Evolutionary conservation across 371 early-diverging fungal genomes (phyloP).

Genomic region (Capillidium rhysosporum): DNA sequence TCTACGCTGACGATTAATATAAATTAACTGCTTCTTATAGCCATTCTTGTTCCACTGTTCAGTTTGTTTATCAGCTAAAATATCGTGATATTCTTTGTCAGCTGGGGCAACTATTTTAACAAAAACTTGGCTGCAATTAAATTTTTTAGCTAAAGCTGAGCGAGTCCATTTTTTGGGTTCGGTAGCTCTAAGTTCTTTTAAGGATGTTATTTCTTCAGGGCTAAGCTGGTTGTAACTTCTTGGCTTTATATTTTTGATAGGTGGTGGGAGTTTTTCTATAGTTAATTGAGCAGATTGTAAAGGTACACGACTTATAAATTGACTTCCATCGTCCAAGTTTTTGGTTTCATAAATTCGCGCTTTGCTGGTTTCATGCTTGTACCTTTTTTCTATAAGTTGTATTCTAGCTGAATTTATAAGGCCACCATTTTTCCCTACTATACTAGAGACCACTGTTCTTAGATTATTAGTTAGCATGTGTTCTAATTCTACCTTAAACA

Average conservation of each 20-base stretch:
- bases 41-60: conserved; percentile 4
- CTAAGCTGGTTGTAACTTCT: conserved; percentile 12
- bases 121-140: conserved; percentile 8
- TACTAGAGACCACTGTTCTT: too few relatives aligned
- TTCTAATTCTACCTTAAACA: too few relatives aligned
- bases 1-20: conserved; percentile 6
- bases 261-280: conserved; percentile 15
- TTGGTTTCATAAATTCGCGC: conserved; percentile 7
- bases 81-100: background rate
- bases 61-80: background rate
- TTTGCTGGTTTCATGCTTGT: conserved; percentile 1
- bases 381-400: background rate
- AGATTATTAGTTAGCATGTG: too few relatives aligned
- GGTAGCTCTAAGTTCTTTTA: conserved; percentile 13
- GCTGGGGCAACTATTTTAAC: conserved; percentile 7
- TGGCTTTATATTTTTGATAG: conserved; percentile 11
- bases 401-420: too few relatives aligned
- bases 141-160: conserved; percentile 16
- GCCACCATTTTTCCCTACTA: too few relatives aligned
- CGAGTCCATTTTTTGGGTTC: conserved; percentile 19
- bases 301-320: conserved; percentile 8
- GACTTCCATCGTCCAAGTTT: conserved; percentile 10
- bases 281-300: background rate
- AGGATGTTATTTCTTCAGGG: conserved; percentile 15
- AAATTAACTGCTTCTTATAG: conserved; percentile 4